Percentiles rank a stretch among this genome's conserved stretches.
Evolutionary conservation across 2,329 filamentous ascomycete species (phyloP).

Genomic region (Ascochyta koolunga): DNA sequence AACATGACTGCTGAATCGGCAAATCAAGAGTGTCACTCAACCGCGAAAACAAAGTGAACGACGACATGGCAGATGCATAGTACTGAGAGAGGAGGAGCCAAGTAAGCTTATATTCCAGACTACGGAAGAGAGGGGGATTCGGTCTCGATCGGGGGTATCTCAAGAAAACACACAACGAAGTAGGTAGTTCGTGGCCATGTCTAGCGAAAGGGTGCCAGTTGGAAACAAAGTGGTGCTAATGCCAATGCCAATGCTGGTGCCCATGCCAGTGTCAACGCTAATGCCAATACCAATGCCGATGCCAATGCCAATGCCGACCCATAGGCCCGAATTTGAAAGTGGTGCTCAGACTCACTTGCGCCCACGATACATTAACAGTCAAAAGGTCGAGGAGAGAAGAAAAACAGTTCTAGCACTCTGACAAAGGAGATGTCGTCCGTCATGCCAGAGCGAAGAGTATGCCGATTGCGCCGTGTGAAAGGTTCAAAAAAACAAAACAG

Average conservation of each 20-base stretch:
- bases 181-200: neutral
- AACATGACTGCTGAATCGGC: too few species aligned
- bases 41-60: too few species aligned
- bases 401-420: neutral
- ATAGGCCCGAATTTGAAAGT: conserved; percentile 2
- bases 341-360: conserved; percentile 18
- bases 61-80: neutral
- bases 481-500: conserved; percentile 6
- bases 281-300: too few species aligned
- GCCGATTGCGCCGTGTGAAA: conserved; percentile 30
- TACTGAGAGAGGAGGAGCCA: neutral
- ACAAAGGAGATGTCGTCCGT: conserved; percentile 43
- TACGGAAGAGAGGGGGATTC: conserved; percentile 3
- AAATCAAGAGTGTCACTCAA: too few species aligned
- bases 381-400: neutral
- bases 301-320: neutral
- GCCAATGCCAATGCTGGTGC: conserved; percentile 1
- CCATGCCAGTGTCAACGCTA: too few species aligned
- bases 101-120: conserved; percentile 10
- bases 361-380: conserved; percentile 15
- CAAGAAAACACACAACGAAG: conserved; percentile 38
- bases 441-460: conserved; percentile 42
- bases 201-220: neutral
- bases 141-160: conserved; percentile 33
- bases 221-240: too few species aligned